Base-by-base conservation (phyloP, 257 asterid genomes). In the Petrea volubilis region DNA sequence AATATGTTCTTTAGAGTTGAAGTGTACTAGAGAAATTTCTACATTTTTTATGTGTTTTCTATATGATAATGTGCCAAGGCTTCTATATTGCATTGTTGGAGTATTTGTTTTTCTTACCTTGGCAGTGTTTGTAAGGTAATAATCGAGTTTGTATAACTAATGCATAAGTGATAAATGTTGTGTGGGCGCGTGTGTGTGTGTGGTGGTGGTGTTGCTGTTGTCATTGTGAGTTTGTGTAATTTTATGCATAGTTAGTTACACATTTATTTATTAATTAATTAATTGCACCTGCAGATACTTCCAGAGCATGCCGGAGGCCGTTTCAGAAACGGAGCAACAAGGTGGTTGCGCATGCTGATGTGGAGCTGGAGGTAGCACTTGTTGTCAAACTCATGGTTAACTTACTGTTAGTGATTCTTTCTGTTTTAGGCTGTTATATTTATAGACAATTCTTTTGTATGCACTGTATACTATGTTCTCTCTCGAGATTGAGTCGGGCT, bases 271-370 rank as follows among this genome's bases (percentile, higher is more conserved):
- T 61, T 63, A 70, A 70, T 9, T 70, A n/a, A n/a, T n/a, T n/a
- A n/a, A n/a, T 62, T 70, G 67, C 34, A 2, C 73, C 28, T 73
- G 60, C 90, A 94, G 98, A 80, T 94, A 94, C 86, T 94, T 91
- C 73, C 97, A 89, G 68, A 83, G 86, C 77, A 87, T 91, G 65
- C 96, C 96, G 0, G 98, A 94, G 72, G 83, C 83, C 44, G 90
- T 85, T 59, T 80, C 97, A 20, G 98, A 91, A 74, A 73, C 87
- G 0, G 97, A 87, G 74, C 97, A 87, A 77, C 86, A 83, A 74
- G 96, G 98, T 44, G 96, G 96, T 11, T 93, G 97, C 53, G 94
- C 96, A 3, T 93, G 98, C 83, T 93, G 86, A 89, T 75, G 59
- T 51, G 29, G 69, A 68, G 67, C 20, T n/a, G 1, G n/a, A n/a